These are phyloP conservation scores for Dendrobium huoshanense DNA, from an alignment of 106 monocot genomes.

Conservation along the genomic window DNA sequence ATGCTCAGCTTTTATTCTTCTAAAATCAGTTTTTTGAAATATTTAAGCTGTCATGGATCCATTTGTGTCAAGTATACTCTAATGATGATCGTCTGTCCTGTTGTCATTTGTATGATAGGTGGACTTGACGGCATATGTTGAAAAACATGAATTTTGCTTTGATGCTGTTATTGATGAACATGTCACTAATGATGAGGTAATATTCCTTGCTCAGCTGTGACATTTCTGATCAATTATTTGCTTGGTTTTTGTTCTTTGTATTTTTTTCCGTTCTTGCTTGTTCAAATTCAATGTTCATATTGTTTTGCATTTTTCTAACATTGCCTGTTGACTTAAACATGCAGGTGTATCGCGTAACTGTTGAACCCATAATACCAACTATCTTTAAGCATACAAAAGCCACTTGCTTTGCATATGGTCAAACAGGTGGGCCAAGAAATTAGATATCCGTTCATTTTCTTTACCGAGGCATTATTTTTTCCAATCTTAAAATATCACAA, in stretches of 20 bases:
- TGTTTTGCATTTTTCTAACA: background rate
- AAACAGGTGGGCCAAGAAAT: slow-evolving; percentile 45
- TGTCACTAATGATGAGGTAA: slow-evolving; percentile 90
- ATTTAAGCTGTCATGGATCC: slow-evolving; percentile 1
- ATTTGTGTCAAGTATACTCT: background rate
- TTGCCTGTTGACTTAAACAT: background rate
- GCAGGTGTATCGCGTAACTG: slow-evolving; percentile 86
- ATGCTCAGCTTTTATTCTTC: background rate
- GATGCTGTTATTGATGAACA: slow-evolving; percentile 77
- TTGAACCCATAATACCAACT: slow-evolving; percentile 84
- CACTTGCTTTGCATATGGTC: slow-evolving; percentile 93
- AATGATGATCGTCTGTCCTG: background rate
- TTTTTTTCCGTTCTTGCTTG: background rate
- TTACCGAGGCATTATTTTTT: background rate
- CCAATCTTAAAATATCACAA: background rate
- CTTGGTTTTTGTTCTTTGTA: background rate
- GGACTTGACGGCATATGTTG: slow-evolving; percentile 85
- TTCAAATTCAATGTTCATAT: background rate
- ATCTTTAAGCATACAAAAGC: slow-evolving; percentile 87
- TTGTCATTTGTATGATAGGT: slow-evolving; percentile 30
- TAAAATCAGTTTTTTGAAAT: background rate
- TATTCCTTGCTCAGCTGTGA: background rate
- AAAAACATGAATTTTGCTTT: slow-evolving; percentile 83
- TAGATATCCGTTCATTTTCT: background rate
- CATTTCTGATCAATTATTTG: background rate